Base-by-base conservation (phyloP, 768 basidiomycete genomes). In the Boletus patriciae region DNA sequence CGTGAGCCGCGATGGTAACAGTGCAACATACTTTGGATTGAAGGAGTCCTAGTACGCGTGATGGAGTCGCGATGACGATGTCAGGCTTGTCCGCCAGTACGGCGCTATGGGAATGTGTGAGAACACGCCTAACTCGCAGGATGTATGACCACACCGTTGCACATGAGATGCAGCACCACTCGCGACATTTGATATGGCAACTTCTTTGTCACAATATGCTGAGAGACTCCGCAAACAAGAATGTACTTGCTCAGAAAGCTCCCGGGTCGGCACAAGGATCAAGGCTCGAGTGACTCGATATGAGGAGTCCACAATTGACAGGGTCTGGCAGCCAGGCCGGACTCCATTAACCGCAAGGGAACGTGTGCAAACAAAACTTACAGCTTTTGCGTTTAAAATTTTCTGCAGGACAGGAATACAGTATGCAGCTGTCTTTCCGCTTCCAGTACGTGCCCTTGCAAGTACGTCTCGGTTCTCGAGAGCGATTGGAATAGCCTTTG, bases 381-480 rank as follows among this genome's bases (percentile, higher is more conserved):
- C 93, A 70, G 76, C 78, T 82, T 94, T 95, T 3, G 83, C 81
- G 59, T 78, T 83, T 52, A 98, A 67, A 23, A 98, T 86, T 71
- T 93, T 95, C 70, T 98, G 94, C 0, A 92, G 77, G 25, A 95
- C 75, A 0, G 97, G 97, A 11, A 98, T 80, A 64, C 91, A 92
- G 70, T 99, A 99, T 3, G 97, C 94, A 4, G 90, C 92, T 0
- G 97, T 99, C 77, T 99, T 99, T 25, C 97, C 97, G 55, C 92
- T 94, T 18, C 97, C 97, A 4, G 97, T 99, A 33, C 92, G 83
- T 3, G 97, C 96, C 44, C 92, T 83, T 19, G 95, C 96, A 33
- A 99, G 84, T 52, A 99, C 90, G 71, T 99, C 97, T 34, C 80
- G 78, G 61, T 88, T 86, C 71, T 94, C 90, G 34, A 99, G 81